phyloP scores from a whole-genome alignment of 306 rosid species.

The Prunus armeniaca region DNA sequence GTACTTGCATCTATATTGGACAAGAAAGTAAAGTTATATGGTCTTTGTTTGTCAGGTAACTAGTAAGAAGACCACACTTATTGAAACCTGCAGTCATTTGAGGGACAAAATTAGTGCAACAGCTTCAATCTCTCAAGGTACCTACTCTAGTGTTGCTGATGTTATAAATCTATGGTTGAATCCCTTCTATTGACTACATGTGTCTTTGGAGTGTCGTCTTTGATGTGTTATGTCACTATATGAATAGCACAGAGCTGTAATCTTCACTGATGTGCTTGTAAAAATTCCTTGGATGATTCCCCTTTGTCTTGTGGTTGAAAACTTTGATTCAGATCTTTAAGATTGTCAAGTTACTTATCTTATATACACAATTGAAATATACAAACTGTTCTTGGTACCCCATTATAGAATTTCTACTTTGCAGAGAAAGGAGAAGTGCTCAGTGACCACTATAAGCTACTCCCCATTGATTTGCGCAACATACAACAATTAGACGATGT shows the following conservation, averaged over 20 bases:
- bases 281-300: background rate
- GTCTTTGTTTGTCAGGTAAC: conserved; percentile 60
- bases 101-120: conserved; percentile 64
- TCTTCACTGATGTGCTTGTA: background rate
- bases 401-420: conserved; percentile 24
- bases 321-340: background rate
- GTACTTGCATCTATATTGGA: background rate
- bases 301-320: background rate
- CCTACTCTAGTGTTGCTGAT: conserved; percentile 7
- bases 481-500: conserved; percentile 50
- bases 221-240: background rate
- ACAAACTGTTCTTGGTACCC: background rate
- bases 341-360: background rate
- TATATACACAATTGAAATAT: background rate
- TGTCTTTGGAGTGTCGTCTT: background rate
- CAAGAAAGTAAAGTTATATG: conserved; percentile 8
- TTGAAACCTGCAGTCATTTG: conserved; percentile 65
- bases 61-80: conserved; percentile 74
- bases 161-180: background rate
- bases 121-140: conserved; percentile 72
- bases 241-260: background rate
- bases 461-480: conserved; percentile 84
- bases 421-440: conserved; percentile 89
- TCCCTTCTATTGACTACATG: background rate
- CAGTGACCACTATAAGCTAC: conserved; percentile 78